Evolutionary conservation across 768 basidiomycete species (phyloP).

Genomic region (Podaxis rugospora): DNA sequence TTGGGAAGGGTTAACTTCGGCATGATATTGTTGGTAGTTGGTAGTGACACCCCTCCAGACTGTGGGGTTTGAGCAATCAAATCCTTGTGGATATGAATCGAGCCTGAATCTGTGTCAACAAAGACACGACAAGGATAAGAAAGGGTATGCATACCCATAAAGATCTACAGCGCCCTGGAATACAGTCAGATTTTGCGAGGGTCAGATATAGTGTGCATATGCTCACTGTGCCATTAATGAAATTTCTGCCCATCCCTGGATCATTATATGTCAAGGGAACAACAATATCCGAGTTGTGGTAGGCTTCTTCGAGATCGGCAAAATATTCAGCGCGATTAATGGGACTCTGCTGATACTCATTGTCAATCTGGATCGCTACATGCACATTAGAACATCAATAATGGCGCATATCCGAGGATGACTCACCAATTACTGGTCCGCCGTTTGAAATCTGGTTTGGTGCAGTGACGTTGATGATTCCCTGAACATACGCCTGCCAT

Average conservation of each 20-base stretch:
- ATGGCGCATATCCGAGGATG: background rate
- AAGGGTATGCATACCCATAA: slow-evolving; percentile 46
- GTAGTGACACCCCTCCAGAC: slow-evolving; percentile 61
- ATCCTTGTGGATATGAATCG: slow-evolving; percentile 74
- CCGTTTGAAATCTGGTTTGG: slow-evolving; percentile 68
- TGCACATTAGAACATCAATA: background rate
- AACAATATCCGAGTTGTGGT: slow-evolving; percentile 51
- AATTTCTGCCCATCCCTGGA: slow-evolving; percentile 51
- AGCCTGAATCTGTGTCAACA: slow-evolving; percentile 27
- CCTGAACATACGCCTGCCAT: slow-evolving; percentile 71
- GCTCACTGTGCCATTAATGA: slow-evolving; percentile 65
- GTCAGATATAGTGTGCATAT: background rate
- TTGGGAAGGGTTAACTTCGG: slow-evolving; percentile 42
- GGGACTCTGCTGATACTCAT: slow-evolving; percentile 62
- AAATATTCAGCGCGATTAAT: slow-evolving; percentile 54
- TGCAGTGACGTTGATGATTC: slow-evolving; percentile 53
- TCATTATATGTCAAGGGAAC: slow-evolving; percentile 79
- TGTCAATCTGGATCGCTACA: slow-evolving; percentile 44
- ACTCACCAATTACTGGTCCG: slow-evolving; percentile 70
- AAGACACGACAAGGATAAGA: background rate
- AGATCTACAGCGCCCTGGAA: slow-evolving; percentile 67
- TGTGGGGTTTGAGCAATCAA: slow-evolving; percentile 74
- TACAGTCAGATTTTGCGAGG: background rate
- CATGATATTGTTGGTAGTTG: slow-evolving; percentile 65
- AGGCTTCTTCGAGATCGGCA: slow-evolving; percentile 51